A percentile compares a stretch with the other conserved stretches of the same genome.
Evolutionary conservation across 371 early-diverging fungal species (phyloP).

Genomic region (Syncephalastrum sp.): DNA sequence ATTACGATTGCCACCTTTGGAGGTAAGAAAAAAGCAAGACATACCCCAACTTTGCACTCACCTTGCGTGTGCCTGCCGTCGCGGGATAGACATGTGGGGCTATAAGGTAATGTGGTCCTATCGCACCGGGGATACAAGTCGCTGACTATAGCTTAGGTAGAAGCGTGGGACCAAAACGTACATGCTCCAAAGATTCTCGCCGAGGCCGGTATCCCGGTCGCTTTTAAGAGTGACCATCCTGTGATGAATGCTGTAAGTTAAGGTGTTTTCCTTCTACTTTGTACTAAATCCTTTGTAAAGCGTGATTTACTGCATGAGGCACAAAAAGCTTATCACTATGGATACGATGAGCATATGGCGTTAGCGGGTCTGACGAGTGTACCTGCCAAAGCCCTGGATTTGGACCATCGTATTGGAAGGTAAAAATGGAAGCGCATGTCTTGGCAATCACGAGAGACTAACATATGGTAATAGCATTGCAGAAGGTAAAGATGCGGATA

Average conservation of each 20-base stretch:
- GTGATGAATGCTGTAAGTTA: slow-evolving; percentile 65
- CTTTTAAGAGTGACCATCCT: slow-evolving; percentile 84
- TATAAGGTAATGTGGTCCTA: slow-evolving; percentile 36
- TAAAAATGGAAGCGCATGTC: neutral
- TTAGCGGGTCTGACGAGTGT: slow-evolving; percentile 71
- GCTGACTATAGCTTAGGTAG: slow-evolving; percentile 33
- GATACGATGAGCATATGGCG: slow-evolving; percentile 62
- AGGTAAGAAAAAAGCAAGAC: slow-evolving; percentile 35
- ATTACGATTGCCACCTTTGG: slow-evolving; percentile 74
- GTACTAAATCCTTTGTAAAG: slow-evolving; percentile 11
- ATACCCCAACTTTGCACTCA: neutral
- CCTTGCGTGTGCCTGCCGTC: neutral
- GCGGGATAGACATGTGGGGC: slow-evolving; percentile 49
- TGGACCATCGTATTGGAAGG: slow-evolving; percentile 71
- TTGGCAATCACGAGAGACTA: neutral
- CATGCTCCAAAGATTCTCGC: slow-evolving; percentile 61
- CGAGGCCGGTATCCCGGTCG: slow-evolving; percentile 73
- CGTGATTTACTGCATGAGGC: slow-evolving; percentile 77
- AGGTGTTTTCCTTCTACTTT: neutral
- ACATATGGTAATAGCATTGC: slow-evolving; percentile 26
- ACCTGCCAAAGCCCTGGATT: slow-evolving; percentile 72
- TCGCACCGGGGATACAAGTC: too few species aligned
- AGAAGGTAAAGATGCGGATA: slow-evolving; percentile 80
- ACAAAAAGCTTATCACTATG: slow-evolving; percentile 77
- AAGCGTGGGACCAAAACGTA: slow-evolving; percentile 72